Conservation (phyloP, 345 rosid species). For the Schrenkiella parvula region DNA sequence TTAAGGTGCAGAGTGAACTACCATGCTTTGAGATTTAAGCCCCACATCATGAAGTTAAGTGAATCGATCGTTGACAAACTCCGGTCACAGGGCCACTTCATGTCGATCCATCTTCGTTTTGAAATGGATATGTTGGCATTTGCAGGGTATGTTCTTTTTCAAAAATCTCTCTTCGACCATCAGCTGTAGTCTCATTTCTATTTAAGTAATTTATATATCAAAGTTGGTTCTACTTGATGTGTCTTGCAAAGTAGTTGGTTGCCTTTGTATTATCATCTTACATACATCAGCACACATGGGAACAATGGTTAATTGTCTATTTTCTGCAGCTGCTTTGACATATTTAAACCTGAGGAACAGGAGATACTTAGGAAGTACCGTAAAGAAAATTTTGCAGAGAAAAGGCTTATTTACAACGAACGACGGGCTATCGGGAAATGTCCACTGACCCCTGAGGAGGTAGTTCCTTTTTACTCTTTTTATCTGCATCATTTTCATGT, state of each 20-base stretch:
- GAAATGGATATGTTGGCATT: slow-evolving; percentile 99
- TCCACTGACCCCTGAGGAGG: slow-evolving; percentile 95
- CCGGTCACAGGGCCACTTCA: slow-evolving; percentile 95
- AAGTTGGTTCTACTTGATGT: neutral
- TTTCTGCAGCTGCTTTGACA: slow-evolving; percentile 77
- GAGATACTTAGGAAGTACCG: slow-evolving; percentile 72
- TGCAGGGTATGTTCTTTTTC: slow-evolving; percentile 74
- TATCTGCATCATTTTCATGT: neutral
- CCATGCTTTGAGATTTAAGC: slow-evolving; percentile 95
- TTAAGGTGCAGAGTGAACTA: slow-evolving; percentile 98
- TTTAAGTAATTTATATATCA: neutral
- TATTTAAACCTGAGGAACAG: slow-evolving; percentile 75
- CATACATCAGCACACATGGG: neutral
- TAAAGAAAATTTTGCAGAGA: slow-evolving; percentile 74
- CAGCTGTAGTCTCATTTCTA: slow-evolving; percentile 8
- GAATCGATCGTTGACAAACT: slow-evolving; percentile 92
- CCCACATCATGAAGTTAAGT: slow-evolving; percentile 83
- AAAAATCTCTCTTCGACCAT: neutral
- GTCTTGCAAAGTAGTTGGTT: slow-evolving; percentile 1
- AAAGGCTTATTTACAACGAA: slow-evolving; percentile 59
- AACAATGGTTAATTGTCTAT: neutral
- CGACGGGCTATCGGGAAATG: slow-evolving; percentile 91
- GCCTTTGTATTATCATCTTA: slow-evolving; percentile 8
- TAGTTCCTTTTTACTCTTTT: slow-evolving; percentile 20
- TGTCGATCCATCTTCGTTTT: slow-evolving; percentile 99